Conservation (phyloP, 2,329 filamentous ascomycete species). For the Cladosporium sp. region DNA sequence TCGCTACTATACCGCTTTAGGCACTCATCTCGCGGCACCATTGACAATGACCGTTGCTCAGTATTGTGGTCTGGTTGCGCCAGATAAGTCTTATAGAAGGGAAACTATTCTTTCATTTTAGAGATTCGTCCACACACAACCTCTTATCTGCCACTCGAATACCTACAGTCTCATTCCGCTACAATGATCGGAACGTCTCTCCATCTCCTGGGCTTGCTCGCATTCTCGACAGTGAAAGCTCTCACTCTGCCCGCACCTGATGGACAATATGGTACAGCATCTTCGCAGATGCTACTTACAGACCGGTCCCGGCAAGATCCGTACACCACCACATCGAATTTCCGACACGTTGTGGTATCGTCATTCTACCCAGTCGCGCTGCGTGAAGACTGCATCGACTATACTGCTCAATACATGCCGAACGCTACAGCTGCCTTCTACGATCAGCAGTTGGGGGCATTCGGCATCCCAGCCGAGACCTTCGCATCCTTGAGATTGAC, state of each 20-base stretch:
- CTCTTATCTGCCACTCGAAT: neutral
- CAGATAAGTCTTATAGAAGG: neutral
- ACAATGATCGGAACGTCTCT: neutral
- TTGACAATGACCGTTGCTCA: neutral
- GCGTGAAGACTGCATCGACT: constrained; percentile 11
- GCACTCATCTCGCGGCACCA: neutral
- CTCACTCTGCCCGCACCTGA: neutral
- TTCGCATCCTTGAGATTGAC: constrained; percentile 21
- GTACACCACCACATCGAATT: constrained; percentile 28
- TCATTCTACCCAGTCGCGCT: constrained; percentile 21
- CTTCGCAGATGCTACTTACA: constrained; percentile 31
- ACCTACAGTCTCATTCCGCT: neutral
- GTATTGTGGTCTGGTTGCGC: neutral
- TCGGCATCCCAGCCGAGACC: constrained; percentile 25
- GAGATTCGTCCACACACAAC: neutral
- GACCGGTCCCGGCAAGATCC: constrained; percentile 38
- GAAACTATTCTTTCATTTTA: neutral
- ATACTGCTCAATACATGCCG: constrained; percentile 23
- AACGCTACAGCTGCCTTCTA: constrained; percentile 20
- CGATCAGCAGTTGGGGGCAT: constrained; percentile 10
- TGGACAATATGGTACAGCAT: constrained; percentile 8
- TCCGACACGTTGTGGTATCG: constrained; percentile 23
- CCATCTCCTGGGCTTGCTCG: neutral
- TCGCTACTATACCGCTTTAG: neutral
- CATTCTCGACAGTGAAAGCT: neutral